Evolutionary conservation across 441 rosid genomes (phyloP), one percentile per base, ranked within the genome.

Genomic region (Corymbia calophylla): DNA sequence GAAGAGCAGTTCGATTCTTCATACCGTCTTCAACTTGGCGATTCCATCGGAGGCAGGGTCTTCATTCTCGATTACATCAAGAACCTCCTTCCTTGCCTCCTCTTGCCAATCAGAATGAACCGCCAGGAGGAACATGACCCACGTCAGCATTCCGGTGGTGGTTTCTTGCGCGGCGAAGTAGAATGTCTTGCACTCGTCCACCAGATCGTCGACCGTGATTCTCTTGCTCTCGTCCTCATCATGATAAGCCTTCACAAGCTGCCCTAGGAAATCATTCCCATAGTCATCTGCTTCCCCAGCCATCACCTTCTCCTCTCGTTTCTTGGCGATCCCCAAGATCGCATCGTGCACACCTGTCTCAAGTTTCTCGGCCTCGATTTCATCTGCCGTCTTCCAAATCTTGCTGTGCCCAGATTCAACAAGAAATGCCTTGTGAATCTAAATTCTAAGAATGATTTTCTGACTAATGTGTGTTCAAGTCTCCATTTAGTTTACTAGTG

Each of bases 261-360:
- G 64, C 82, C 95, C 95, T 27, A 93, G 91, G 89, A 88, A 93
- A 90, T 95, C 89, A 32, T 88, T 77, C 56, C 89, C 54, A 60
- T 49, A 88, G 27, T 58, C 86, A 39, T 51, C 89, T 48, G 35
- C 56, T 21, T 88, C 89, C 49, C 86, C 86, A 8, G 86, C 15
- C 25, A 88, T 82, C 87, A 86, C 48, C 49, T 82, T 49, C 81
- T 82, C 44, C 53, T 88, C 87, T 58, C 70, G 53, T 56, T 23
- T 29, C 39, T 81, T 64, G 44, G 53, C 23, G 5, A 81, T 88
- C 80, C 25, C 17, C 54, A 56, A 44, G 39, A 81, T 48, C 17
- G 23, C 62, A 77, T 77, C 32, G 19, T 17, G 51, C 18, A 88
- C 8, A 44, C 86, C 89, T 77, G 29, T 88, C 89, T 88, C 86